Evolutionary conservation across 441 rosid genomes (phyloP).

Genomic region (Kokia cookei): DNA sequence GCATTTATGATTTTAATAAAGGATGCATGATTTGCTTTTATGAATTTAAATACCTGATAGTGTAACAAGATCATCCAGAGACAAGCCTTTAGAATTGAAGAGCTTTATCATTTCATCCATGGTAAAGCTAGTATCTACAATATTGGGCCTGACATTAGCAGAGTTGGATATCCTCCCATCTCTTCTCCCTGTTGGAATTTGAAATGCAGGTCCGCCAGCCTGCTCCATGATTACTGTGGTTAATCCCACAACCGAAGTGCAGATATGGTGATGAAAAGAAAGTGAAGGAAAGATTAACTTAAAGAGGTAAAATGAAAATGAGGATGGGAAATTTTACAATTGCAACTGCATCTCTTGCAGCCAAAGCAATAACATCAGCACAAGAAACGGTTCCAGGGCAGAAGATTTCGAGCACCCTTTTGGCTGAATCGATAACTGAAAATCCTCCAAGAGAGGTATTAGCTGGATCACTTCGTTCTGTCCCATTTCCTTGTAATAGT

Average conservation of each 20-base stretch:
- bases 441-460: constrained; percentile 56
- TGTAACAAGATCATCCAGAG: constrained; percentile 61
- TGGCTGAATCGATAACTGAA: constrained; percentile 45
- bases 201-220: constrained; percentile 54
- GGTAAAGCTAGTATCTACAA: constrained; percentile 72
- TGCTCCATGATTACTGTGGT: constrained; percentile 12
- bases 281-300: neutral
- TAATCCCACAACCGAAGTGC: neutral
- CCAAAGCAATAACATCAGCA: constrained; percentile 54
- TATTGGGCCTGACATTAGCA: constrained; percentile 67
- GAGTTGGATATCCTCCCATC: constrained; percentile 47
- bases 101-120: constrained; percentile 58
- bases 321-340: constrained; percentile 28
- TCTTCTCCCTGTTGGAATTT: constrained; percentile 61
- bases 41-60: constrained; percentile 52
- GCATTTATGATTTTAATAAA: neutral
- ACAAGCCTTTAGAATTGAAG: constrained; percentile 76
- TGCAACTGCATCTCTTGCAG: constrained; percentile 67
- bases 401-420: constrained; percentile 50
- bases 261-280: too few species aligned
- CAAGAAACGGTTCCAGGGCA: constrained; percentile 61
- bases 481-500: constrained; percentile 48
- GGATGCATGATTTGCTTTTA: neutral
- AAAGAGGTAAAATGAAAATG: neutral
- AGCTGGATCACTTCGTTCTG: constrained; percentile 57